Percentiles rank a stretch among this genome's conserved stretches.
phyloP scores from a whole-genome alignment of 139 green algal species.

The Zygnema circumcarinatum region DNA sequence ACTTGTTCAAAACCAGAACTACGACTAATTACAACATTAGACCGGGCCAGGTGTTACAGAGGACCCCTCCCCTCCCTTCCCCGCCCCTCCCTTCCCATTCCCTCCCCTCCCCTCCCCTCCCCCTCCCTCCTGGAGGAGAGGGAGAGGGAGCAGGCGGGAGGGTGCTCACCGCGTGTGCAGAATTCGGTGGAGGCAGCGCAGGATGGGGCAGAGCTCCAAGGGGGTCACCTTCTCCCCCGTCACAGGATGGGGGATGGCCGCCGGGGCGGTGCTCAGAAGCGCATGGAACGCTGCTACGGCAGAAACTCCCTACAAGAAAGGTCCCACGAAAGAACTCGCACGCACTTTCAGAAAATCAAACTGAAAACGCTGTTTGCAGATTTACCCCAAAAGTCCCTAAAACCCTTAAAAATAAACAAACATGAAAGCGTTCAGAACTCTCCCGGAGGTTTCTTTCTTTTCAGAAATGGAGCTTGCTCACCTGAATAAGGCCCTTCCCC shows the following conservation, averaged over 20 bases:
- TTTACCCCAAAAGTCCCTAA: no score
- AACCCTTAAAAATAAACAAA: no score
- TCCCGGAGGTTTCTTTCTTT: neutral
- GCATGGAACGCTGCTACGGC: constrained; percentile 55
- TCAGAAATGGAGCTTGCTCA: neutral
- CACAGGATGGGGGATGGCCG: constrained; percentile 25
- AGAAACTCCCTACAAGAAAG: constrained; percentile 47
- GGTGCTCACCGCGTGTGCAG: constrained; percentile 39
- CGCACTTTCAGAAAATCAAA: neutral
- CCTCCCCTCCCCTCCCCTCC: no score
- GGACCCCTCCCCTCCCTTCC: no score
- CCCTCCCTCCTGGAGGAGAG: no score
- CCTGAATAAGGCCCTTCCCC: constrained; percentile 62
- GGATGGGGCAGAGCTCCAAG: constrained; percentile 57
- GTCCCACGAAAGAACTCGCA: neutral
- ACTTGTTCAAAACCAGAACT: neutral
- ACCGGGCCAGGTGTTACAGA: no score
- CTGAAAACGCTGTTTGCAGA: neutral
- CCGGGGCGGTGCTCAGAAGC: constrained; percentile 18
- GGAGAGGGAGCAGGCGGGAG: no score
- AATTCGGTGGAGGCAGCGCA: constrained; percentile 54
- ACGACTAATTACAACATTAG: constrained; percentile 4
- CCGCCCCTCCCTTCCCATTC: no score
- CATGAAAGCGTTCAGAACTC: no score
- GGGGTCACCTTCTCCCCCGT: constrained; percentile 28